Conservation (phyloP, 129 eudicot genomes). For the Tagetes patula region DNA sequence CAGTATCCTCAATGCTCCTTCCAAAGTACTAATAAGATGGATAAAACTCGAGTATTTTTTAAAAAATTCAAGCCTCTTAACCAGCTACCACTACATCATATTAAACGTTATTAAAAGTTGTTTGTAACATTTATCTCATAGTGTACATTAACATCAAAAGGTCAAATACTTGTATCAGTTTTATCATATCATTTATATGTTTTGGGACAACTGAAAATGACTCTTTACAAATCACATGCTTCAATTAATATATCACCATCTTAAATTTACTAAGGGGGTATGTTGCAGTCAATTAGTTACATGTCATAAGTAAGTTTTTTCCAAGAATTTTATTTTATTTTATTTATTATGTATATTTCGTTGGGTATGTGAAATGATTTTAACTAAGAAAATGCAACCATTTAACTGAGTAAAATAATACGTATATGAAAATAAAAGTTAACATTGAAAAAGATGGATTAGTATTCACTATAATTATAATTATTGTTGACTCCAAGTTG, state of each 20-base stretch:
- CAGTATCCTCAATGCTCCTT: too few relatives aligned
- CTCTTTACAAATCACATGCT: constrained; percentile 26
- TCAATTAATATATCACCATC: constrained; percentile 9
- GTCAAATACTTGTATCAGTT: not conserved
- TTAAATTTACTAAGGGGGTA: not conserved
- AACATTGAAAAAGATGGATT: not conserved
- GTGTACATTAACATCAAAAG: not conserved
- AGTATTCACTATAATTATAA: not conserved
- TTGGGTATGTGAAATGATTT: not conserved
- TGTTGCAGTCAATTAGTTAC: constrained; percentile 4
- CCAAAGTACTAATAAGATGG: too few relatives aligned
- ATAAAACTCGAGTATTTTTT: too few relatives aligned
- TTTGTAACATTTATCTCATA: not conserved
- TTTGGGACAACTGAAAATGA: not conserved
- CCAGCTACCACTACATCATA: too few relatives aligned
- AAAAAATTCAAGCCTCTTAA: too few relatives aligned
- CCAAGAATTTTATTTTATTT: not conserved
- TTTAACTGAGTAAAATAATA: not conserved
- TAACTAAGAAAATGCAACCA: not conserved
- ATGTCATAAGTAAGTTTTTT: not conserved
- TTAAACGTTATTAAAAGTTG: too few relatives aligned
- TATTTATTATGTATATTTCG: not conserved
- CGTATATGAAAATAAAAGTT: not conserved
- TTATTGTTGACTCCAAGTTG: not conserved
- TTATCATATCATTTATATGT: not conserved